Evolutionary conservation across 129 eudicot species (phyloP), one percentile per base, ranked within the genome.

Genomic region (Calendula officinalis): DNA sequence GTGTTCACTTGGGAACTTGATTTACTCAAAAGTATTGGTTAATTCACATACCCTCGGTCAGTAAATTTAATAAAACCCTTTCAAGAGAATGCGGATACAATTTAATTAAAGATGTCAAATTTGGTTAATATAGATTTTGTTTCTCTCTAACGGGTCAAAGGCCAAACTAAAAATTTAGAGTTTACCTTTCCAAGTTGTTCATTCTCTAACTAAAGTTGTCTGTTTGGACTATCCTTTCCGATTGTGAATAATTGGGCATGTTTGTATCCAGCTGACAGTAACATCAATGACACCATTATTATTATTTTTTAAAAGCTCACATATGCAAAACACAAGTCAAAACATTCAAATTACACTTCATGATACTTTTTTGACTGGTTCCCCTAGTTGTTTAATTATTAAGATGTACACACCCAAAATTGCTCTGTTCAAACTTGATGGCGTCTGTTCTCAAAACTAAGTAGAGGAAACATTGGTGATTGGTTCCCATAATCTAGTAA

Each of bases 191-290:
- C 79, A 32, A 40, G 75, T 66, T 91, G 96, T 65, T 87, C 71
- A 79, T 52, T 85, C 95, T 60, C 84, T 75, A 68, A 88, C 98
- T 74, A 83, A 86, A 30, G 94, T 79, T 66, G 95, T 70, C 79
- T 91, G 98, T n/a, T 35, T 85, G 96, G 69, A 91, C 79, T 56
- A 91, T 78, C 82, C 88, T 86, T 75, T 91, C 98, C 66, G 85
- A 57, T 56, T 82, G 80, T 30, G 98, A 83, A 67, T 78, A 79
- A 70, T 91, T 88, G 30, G 98, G 91, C 64, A 71, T 75, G 50
- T 65, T 62, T 36, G 67, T 59, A 74, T 79, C n/a, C 73, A 53
- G 83, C 98, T 91, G 78, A 42, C 30, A 80, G 47, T 16, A 71
- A 33, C 53, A n/a, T n/a, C n/a, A 73, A 52, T 46, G 46, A 63